phyloP scores from a whole-genome alignment of 306 rosid genomes.

The Acacia acuminata region DNA sequence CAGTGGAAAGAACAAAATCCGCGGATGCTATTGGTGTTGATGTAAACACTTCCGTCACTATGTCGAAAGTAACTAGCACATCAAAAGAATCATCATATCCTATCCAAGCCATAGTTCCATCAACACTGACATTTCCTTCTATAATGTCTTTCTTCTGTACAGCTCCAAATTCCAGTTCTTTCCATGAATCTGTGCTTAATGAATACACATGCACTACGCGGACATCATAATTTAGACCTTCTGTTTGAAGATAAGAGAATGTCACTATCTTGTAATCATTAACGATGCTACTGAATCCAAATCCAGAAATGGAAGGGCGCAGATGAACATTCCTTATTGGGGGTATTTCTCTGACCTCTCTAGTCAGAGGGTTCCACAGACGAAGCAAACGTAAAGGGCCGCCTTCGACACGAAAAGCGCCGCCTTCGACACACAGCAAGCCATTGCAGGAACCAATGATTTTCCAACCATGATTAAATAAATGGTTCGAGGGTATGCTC shows the following conservation, averaged over 20 bases:
- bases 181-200: background rate
- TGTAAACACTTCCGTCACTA: background rate
- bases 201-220: background rate
- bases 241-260: background rate
- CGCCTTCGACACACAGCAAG: background rate
- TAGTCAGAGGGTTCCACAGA: background rate
- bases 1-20: rapidly evolving
- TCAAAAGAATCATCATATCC: background rate
- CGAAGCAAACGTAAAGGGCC: background rate
- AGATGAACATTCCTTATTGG: background rate
- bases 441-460: background rate
- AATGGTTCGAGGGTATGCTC: background rate
- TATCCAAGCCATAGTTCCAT: background rate
- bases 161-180: background rate
- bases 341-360: background rate
- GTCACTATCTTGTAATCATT: background rate
- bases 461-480: too few species aligned
- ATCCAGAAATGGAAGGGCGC: background rate
- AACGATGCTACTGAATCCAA: background rate
- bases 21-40: background rate
- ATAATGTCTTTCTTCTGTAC: background rate
- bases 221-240: too few species aligned
- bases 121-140: background rate
- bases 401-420: too few species aligned
- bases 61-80: background rate